Conservation (phyloP, 1,284 basidiomycete species). For the Crucibulum cyathiforme region DNA sequence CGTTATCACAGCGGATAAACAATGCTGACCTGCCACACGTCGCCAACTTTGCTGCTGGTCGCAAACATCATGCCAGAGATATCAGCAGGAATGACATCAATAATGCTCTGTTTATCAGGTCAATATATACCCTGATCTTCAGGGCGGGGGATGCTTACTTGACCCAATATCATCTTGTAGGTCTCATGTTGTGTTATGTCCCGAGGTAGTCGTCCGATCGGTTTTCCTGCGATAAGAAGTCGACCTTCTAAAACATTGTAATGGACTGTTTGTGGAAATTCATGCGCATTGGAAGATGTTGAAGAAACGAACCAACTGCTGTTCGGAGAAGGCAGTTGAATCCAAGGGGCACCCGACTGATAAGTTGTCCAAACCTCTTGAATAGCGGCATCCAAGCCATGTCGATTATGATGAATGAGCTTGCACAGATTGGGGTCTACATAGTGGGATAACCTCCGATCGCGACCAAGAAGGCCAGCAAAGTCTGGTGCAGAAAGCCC, state of each 20-base stretch:
- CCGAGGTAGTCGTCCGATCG: conserved; percentile 43
- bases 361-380: conserved; percentile 43
- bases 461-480: conserved; percentile 19
- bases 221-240: conserved; percentile 48
- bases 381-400: conserved; percentile 43
- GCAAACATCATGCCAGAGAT: conserved; percentile 42
- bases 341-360: conserved; percentile 37
- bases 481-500: conserved; percentile 15
- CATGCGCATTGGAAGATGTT: conserved; percentile 4
- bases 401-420: conserved; percentile 7
- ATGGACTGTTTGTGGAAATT: conserved; percentile 32
- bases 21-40: not conserved
- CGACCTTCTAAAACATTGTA: conserved; percentile 48
- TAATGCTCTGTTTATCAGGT: conserved; percentile 29
- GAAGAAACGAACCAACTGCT: conserved; percentile 43
- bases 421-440: conserved; percentile 24
- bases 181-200: conserved; percentile 36
- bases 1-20: not conserved
- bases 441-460: conserved; percentile 31
- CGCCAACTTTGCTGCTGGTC: conserved; percentile 15
- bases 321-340: conserved; percentile 21
- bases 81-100: conserved; percentile 42
- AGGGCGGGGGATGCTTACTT: conserved; percentile 11
- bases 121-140: not conserved
- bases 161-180: conserved; percentile 37